Base-by-base conservation (phyloP, 148 eudicot species). In the Camellia japonica region DNA sequence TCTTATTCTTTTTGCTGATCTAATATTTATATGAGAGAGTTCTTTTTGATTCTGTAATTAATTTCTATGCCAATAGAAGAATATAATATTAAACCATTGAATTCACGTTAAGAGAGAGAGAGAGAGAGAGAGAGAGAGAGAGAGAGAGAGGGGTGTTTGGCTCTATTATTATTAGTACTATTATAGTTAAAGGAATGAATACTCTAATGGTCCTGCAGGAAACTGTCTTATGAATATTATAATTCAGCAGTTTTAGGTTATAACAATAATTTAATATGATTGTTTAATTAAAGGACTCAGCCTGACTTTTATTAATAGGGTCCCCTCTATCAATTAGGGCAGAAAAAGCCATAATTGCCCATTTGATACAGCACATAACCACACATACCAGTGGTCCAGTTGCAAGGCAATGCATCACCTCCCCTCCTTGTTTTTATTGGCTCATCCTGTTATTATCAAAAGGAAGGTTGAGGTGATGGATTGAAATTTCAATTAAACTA, bases 81-180 rank as follows among this genome's bases (percentile, higher is more conserved):
- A 12, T 73, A 49, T 55, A 54, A 78, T 78, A 66, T 42, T 74
- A 59, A 68, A 68, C 73, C 83, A 74, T 75, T 60, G 64, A 46
- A 69, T 75, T 79, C 79, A 81, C 75, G 79, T 81, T 81, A 62
- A 9, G 79, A 3, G 11, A 18, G 77, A 59, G 44, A 23, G 14
- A 61, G 64, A 61, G 0, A 30, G n/a, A n/a, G n/a, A n/a, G n/a
- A n/a, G n/a, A n/a, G n/a, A n/a, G n/a, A n/a, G n/a, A n/a, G 59
- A 55, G 46, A 61, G 78, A 62, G 59, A 56, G 71, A 66, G 72
- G 55, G 52, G 52, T 49, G 52, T 16, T 20, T 61, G 75, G 75
- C 47, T 79, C 68, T 79, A 62, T 64, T 79, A 62, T 64, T 79
- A 61, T 62, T 79, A 61, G 16, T 52, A 12, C 65, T 46, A 55